Percentiles rank a stretch among this genome's conserved stretches.
Evolutionary conservation across 345 rosid genomes (phyloP).

Genomic region (Eucalyptus marginata): DNA sequence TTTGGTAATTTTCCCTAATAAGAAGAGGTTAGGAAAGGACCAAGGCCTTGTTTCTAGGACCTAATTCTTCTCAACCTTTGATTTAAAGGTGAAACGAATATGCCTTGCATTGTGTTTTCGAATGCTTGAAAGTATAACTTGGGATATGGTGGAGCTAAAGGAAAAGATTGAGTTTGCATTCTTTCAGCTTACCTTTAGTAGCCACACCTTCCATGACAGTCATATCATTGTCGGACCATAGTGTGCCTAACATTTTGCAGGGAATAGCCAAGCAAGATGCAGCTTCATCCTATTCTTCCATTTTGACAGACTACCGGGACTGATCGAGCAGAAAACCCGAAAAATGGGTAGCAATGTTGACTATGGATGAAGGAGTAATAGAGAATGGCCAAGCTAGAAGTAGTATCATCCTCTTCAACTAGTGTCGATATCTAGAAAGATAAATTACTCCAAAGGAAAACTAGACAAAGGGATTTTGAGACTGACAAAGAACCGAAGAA

Average conservation of each 20-base stretch:
- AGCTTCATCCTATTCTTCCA: not conserved
- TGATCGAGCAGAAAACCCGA: rapidly evolving
- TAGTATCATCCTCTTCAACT: not conserved
- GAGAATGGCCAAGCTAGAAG: not conserved
- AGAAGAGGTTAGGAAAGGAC: not conserved
- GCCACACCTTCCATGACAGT: not conserved
- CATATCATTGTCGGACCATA: not conserved
- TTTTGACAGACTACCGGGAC: not conserved
- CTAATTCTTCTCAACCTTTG: no score
- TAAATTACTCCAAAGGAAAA: not conserved
- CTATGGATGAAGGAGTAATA: not conserved
- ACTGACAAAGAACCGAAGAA: not conserved
- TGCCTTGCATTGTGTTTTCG: no score
- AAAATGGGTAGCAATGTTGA: not conserved
- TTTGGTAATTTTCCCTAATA: no score
- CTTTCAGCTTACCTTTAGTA: no score
- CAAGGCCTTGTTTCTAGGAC: not conserved
- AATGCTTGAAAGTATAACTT: no score
- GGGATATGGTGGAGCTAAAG: no score
- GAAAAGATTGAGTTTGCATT: not conserved
- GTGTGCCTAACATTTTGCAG: not conserved
- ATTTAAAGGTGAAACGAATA: no score
- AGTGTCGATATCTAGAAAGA: not conserved
- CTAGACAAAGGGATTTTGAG: not conserved
- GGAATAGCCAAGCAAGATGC: not conserved